Evolutionary conservation across 1,139 yeast species (phyloP), one percentile per base, ranked within the genome.

Genomic region (Saccharomyces hybrid): DNA sequence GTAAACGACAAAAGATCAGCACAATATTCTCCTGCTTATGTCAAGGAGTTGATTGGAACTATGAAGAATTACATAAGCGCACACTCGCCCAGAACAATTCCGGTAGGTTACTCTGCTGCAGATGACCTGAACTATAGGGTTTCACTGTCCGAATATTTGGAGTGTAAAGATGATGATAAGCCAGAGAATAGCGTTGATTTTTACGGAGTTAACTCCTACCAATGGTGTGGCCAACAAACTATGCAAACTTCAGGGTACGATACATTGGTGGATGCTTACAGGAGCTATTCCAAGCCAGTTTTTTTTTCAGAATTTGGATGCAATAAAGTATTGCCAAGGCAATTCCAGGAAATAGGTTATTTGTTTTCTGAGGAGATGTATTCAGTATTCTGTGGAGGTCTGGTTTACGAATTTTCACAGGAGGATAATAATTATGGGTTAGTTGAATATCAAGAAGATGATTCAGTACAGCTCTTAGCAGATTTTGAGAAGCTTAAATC

Each of bases 21-120:
- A 1, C 76, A 67, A 59, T 70, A 73, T 55, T 79, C 91, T 0
- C 90, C 95, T 0, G 73, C 75, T 2, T 93, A 82, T 66, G 76
- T 91, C 46, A 89, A 90, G 64, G 91, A 90, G 0, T 77, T 90
- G 42, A 77, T 88, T 14, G 77, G 95, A 52, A 97, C 91, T 71
- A 77, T 90, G 73, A 91, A 91, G 69, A 71, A 73, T 48, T 93
- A 86, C 67, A 82, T 90, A 55, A 67, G 72, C 26, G 63, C 68
- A 27, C 81, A 88, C 64, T 71, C 83, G 2, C 78, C 82, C 16
- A 77, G 98, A 58, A 67, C 71, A 11, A 81, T 93, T 29, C 98
- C 98, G 0, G 93, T 93, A 38, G 98, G 99, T 0, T 93, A 93
- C 70, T 86, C 97, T 0, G 97, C 98, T 0, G 98, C 97, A 2